Percentiles rank a stretch among this genome's conserved stretches.
These are phyloP conservation scores for Polygonum maritimum DNA, from an alignment of 148 eudicot genomes.

Conservation along the genomic window DNA sequence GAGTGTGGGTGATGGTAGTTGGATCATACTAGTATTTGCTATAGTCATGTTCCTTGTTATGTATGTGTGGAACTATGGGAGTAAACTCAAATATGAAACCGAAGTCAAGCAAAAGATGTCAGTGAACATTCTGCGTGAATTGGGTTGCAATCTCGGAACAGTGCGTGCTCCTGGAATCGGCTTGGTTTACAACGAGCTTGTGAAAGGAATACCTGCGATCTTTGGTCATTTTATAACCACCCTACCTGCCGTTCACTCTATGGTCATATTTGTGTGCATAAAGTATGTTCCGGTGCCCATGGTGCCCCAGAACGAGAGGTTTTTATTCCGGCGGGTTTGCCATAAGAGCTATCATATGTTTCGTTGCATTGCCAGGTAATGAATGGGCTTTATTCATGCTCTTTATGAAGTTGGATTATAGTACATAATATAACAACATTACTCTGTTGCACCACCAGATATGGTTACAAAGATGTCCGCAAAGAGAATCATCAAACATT, in stretches of 20 bases:
- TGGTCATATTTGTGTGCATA: conserved; percentile 90
- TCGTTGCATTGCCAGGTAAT: conserved; percentile 91
- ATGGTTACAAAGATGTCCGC: conserved; percentile 92
- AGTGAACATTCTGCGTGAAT: conserved; percentile 67
- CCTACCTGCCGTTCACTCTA: conserved; percentile 96
- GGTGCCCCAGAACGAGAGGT: conserved; percentile 89
- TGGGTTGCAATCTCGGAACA: conserved; percentile 90
- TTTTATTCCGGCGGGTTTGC: conserved; percentile 91
- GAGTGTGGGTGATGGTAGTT: conserved; percentile 89
- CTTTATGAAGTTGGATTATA: neutral
- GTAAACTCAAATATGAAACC: conserved; percentile 86
- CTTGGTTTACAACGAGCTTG: conserved; percentile 91
- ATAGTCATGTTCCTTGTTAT: conserved; percentile 64
- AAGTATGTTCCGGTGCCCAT: conserved; percentile 88
- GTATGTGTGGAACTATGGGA: conserved; percentile 96
- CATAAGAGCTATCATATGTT: conserved; percentile 87
- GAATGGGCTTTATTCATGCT: conserved; percentile 2
- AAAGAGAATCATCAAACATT: conserved; percentile 80
- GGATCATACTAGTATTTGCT: conserved; percentile 84
- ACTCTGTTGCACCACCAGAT: conserved; percentile 38
- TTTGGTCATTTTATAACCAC: conserved; percentile 91
- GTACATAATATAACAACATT: neutral
- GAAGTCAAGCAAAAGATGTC: conserved; percentile 91
- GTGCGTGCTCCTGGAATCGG: conserved; percentile 97
- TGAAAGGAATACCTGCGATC: conserved; percentile 83